These are phyloP conservation scores for Chaetoceros muelleri DNA, from an alignment of 108 stramenopile species.

Conservation along the genomic window DNA sequence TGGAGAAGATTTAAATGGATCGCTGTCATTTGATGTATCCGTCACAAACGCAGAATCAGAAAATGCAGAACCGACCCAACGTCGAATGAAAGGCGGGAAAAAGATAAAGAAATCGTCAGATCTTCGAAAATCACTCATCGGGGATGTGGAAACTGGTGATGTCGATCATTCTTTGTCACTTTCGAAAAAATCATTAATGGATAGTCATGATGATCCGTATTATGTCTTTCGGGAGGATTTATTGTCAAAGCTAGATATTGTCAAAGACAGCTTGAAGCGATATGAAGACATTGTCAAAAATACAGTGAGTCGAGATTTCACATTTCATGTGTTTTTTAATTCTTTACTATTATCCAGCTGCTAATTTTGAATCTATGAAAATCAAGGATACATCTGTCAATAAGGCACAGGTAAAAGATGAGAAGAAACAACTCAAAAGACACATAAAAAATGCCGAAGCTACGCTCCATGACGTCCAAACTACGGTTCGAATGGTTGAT, in stretches of 20 bases:
- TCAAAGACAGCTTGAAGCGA: conserved; percentile 40
- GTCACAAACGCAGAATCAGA: not conserved
- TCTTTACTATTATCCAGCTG: not conserved
- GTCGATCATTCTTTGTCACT: no score
- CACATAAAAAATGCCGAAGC: conserved; percentile 63
- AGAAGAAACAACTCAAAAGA: conserved; percentile 69
- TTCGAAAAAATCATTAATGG: not conserved
- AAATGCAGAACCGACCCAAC: not conserved
- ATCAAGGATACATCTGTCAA: conserved; percentile 64
- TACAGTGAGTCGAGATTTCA: conserved; percentile 34
- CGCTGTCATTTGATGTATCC: no score
- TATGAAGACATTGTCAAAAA: conserved; percentile 49
- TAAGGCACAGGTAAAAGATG: conserved; percentile 47
- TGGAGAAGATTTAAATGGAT: not conserved
- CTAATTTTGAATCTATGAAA: not conserved
- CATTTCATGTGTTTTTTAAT: not conserved
- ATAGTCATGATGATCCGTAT: conserved; percentile 46
- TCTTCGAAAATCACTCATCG: conserved; percentile 6
- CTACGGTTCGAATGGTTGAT: conserved; percentile 58
- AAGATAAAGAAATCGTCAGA: conserved; percentile 13
- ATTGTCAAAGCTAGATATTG: conserved; percentile 38
- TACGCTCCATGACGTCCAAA: conserved; percentile 53
- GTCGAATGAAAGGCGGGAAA: not conserved
- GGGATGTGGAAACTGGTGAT: not conserved
- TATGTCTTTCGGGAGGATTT: conserved; percentile 70